phyloP scores from a whole-genome alignment of 371 early-diverging fungal genomes.

The Mortierella sp. region DNA sequence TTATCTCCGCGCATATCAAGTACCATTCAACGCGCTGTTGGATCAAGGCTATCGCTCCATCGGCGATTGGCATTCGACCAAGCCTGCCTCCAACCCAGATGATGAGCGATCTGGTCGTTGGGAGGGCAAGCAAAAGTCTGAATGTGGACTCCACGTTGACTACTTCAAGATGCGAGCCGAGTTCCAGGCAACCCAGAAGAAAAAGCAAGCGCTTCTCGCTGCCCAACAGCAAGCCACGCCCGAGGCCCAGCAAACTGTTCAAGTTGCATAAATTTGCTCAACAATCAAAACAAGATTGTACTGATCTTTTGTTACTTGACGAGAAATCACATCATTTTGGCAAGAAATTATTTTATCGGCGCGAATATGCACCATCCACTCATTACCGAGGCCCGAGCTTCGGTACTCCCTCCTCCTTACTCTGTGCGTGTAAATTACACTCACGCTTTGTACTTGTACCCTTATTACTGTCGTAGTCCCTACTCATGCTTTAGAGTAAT shows the following conservation, averaged over 20 bases:
- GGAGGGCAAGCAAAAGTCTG: constrained; percentile 89
- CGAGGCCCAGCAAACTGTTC: constrained; percentile 11
- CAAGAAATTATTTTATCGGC: constrained; percentile 1
- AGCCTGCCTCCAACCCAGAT: constrained; percentile 71
- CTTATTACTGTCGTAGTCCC: not conserved
- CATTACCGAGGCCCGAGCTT: not conserved
- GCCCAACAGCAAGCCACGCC: constrained; percentile 16
- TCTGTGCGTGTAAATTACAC: not conserved
- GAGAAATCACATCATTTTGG: constrained; percentile 10
- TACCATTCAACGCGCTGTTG: constrained; percentile 90
- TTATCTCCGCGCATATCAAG: constrained; percentile 87
- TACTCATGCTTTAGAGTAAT: not conserved
- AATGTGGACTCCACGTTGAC: constrained; percentile 96
- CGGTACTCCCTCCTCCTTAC: not conserved
- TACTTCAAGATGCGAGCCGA: constrained; percentile 91
- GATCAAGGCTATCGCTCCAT: constrained; percentile 94
- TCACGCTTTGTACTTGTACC: constrained; percentile 14
- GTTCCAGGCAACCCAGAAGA: constrained; percentile 62
- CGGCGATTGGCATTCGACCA: constrained; percentile 95
- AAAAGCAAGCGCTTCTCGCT: constrained; percentile 50
- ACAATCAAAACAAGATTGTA: not conserved
- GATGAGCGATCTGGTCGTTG: constrained; percentile 94
- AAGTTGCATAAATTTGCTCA: constrained; percentile 11
- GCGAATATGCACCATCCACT: not conserved
- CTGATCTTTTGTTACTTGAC: not conserved